Evolutionary conservation across 345 rosid genomes (phyloP).

Genomic region (Citrus trifoliata): DNA sequence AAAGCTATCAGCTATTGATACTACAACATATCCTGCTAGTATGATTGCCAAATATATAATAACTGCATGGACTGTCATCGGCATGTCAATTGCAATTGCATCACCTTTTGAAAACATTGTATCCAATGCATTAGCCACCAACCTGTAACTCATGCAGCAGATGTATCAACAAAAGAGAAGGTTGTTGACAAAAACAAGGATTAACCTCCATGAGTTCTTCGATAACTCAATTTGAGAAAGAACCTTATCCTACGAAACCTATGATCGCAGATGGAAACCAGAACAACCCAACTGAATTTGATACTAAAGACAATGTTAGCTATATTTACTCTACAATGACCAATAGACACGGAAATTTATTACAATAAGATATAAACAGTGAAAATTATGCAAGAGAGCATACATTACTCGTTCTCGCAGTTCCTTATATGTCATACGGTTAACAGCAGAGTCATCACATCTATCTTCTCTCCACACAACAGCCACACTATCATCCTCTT

Average conservation of each 20-base stretch:
- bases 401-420: conserved; percentile 82
- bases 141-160: conserved; percentile 35
- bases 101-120: conserved; percentile 68
- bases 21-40: conserved; percentile 71
- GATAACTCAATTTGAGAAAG: not conserved
- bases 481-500: conserved; percentile 58
- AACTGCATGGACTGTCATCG: conserved; percentile 80
- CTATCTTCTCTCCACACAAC: conserved; percentile 80
- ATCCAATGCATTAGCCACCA: conserved; percentile 74
- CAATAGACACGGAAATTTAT: not conserved
- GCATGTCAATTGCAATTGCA: conserved; percentile 86
- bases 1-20: conserved; percentile 95
- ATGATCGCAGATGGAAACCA: not conserved
- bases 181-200: not conserved
- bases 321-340: not conserved
- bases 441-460: conserved; percentile 43
- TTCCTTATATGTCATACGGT: conserved; percentile 53
- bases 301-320: too few relatives aligned
- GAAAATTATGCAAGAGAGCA: conserved; percentile 13
- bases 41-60: conserved; percentile 81
- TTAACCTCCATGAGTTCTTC: not conserved
- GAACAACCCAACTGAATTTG: too few relatives aligned
- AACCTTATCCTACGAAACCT: not conserved
- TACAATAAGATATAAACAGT: not conserved
- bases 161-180: not conserved